Evolutionary conservation across 352 stramenopile species (phyloP).

Genomic region (Pythium guiyangense): DNA sequence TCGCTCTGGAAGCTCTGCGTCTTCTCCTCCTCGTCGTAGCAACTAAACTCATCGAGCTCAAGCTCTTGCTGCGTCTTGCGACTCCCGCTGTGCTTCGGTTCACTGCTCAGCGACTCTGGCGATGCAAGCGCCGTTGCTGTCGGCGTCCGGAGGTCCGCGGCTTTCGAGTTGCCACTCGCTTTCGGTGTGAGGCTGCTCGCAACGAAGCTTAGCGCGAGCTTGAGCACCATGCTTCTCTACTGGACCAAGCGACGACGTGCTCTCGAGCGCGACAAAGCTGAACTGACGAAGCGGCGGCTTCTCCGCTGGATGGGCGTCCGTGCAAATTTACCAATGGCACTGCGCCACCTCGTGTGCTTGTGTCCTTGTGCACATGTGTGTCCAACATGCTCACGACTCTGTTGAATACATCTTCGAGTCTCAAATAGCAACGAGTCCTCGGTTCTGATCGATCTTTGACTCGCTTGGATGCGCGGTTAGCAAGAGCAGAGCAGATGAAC

Average conservation of each 20-base stretch:
- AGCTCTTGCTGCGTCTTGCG: slow-evolving; percentile 9
- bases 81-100: slow-evolving; percentile 1
- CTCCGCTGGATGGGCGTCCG: no score
- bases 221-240: slow-evolving; percentile 49
- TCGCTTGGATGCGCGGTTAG: no score
- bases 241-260: no score
- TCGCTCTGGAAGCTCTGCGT: slow-evolving; percentile 16
- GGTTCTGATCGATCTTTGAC: no score
- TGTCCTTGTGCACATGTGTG: no score
- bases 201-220: slow-evolving; percentile 32
- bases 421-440: no score
- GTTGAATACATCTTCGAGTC: no score
- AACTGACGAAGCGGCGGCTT: slow-evolving; percentile 3
- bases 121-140: background rate
- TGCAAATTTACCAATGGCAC: no score
- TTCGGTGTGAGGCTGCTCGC: slow-evolving; percentile 15
- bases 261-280: background rate
- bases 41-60: slow-evolving; percentile 10
- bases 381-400: no score
- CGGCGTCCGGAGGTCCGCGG: background rate
- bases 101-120: background rate
- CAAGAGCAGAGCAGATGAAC: no score
- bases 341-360: no score
- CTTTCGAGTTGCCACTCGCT: slow-evolving; percentile 1
- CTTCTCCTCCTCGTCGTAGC: slow-evolving; percentile 10